Percentiles rank a stretch among this genome's conserved stretches.
phyloP scores from a whole-genome alignment of 805 yeast genomes.

The Spathaspora boniae region DNA sequence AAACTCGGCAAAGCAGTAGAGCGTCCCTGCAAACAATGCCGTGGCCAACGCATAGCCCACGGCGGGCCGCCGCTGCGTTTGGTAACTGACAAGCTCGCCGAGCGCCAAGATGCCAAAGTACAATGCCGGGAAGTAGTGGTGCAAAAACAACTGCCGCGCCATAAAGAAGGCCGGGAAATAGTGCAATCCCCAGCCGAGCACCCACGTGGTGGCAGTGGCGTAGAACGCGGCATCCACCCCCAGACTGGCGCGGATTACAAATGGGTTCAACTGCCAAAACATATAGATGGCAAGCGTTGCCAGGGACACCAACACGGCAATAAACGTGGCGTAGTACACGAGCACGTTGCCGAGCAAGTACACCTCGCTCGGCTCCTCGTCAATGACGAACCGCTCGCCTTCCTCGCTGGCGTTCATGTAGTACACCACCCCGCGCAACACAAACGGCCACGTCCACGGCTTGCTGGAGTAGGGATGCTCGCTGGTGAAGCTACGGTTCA shows the following conservation, averaged over 20 bases:
- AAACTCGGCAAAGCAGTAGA: slow-evolving; percentile 24
- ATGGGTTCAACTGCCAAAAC: slow-evolving; percentile 30
- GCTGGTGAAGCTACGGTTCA: slow-evolving; percentile 45
- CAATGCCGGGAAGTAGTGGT: slow-evolving; percentile 48
- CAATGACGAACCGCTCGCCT: slow-evolving; percentile 15
- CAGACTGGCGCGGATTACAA: slow-evolving; percentile 11
- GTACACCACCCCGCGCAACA: slow-evolving; percentile 56
- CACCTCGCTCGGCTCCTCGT: slow-evolving; percentile 31
- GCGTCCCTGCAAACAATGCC: slow-evolving; percentile 14
- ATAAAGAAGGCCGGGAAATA: slow-evolving; percentile 51
- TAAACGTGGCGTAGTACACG: slow-evolving; percentile 47
- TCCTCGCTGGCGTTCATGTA: slow-evolving; percentile 38
- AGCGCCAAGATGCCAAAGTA: slow-evolving; percentile 45
- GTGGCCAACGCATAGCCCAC: slow-evolving; percentile 25
- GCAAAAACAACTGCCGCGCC: slow-evolving; percentile 38
- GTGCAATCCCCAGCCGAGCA: slow-evolving; percentile 54
- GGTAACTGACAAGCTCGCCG: slow-evolving; percentile 44
- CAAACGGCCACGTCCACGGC: slow-evolving; percentile 64
- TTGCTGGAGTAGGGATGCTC: slow-evolving; percentile 49
- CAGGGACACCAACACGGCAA: slow-evolving; percentile 26
- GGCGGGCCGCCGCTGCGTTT: slow-evolving; percentile 22
- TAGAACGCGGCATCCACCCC: too few species aligned
- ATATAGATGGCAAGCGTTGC: slow-evolving; percentile 17
- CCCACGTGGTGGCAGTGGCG: too few species aligned
- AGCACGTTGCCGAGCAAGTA: slow-evolving; percentile 65